Evolutionary conservation across 306 rosid species (phyloP), one percentile per base, ranked within the genome.

Genomic region (Sicyos edulis): DNA sequence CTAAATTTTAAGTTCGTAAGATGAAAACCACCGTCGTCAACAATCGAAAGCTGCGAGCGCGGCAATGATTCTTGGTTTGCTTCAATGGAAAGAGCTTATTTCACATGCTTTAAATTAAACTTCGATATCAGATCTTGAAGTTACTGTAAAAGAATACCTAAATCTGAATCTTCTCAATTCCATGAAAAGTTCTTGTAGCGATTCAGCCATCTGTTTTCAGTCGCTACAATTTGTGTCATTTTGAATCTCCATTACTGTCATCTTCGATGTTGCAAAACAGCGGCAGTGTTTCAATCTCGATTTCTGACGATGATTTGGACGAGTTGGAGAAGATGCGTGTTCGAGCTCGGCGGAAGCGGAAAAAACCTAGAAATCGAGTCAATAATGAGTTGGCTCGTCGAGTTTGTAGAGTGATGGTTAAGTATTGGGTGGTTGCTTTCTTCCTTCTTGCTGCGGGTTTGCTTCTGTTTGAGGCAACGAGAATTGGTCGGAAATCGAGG

Each of bases 221-320:
- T 45, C 21, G 5, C 72, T 32, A 34, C 49, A n/a, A 37, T 8
- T 62, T 34, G 5, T 65, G 52, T 20, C 1, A 10, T 19, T 17
- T 42, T 5, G 34, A 19, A 42, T 65, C 34, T 44, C 11, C 11
- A 44, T 19, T 34, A 44, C 71, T 5, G n/a, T 5, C 7, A 42
- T 52, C 70, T 37, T 63, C 81, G 53, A 92, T 92, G 98, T 83
- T 83, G 54, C 42, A 19, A 82, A 63, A 42, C 77, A 82, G n/a
- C 83, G 83, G 76, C 80, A 81, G 75, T 64, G 54, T 90, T 17
- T 75, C 96, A 50, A 87, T 93, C 82, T 16, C 88, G 10, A 76
- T 92, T 68, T 80, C 96, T 44, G 98, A 87, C 66, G 90, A 88
- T 8, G 98, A 93, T n/a, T 8, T 83, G 55, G 95, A 90, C 64